Conservation (phyloP, 148 eudicot species). For the Fagopyrum tataricum region DNA sequence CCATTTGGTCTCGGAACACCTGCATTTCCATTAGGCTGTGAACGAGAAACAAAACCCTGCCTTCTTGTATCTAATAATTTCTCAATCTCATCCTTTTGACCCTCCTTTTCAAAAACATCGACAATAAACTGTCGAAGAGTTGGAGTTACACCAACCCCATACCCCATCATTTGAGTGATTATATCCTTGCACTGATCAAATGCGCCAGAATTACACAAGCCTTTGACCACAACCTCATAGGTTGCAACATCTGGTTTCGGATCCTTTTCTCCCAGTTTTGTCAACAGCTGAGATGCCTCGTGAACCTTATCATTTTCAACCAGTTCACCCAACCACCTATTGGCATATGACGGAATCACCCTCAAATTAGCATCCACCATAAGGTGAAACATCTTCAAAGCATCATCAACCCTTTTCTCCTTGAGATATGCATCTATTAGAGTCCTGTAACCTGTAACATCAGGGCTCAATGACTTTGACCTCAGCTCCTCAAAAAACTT, state of each 20-base stretch:
- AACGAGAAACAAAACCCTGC: conserved; percentile 6
- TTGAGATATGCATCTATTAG: conserved; percentile 70
- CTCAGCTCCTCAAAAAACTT: conserved; percentile 48
- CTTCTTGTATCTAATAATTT: conserved; percentile 38
- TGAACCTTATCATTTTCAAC: conserved; percentile 47
- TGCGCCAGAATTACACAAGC: conserved; percentile 37
- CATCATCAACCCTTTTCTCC: conserved; percentile 50
- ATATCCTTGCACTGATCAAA: conserved; percentile 31
- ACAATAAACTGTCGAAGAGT: conserved; percentile 36
- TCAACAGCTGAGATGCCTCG: conserved; percentile 51
- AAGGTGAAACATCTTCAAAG: conserved; percentile 44
- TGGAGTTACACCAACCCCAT: conserved; percentile 45
- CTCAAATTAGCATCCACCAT: conserved; percentile 75
- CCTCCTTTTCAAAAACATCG: conserved; percentile 54
- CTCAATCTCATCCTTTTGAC: conserved; percentile 50
- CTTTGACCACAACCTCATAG: conserved; percentile 75
- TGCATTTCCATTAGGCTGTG: background rate
- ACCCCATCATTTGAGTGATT: conserved; percentile 42
- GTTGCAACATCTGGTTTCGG: conserved; percentile 68
- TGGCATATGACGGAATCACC: conserved; percentile 70
- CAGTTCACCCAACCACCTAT: conserved; percentile 59
- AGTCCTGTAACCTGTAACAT: conserved; percentile 71
- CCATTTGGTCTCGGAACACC: conserved; percentile 3
- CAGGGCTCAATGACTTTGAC: conserved; percentile 66
- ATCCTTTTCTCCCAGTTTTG: conserved; percentile 64